Evolutionary conservation across 768 basidiomycete genomes (phyloP).

Genomic region (Xanthoconium purpureum): DNA sequence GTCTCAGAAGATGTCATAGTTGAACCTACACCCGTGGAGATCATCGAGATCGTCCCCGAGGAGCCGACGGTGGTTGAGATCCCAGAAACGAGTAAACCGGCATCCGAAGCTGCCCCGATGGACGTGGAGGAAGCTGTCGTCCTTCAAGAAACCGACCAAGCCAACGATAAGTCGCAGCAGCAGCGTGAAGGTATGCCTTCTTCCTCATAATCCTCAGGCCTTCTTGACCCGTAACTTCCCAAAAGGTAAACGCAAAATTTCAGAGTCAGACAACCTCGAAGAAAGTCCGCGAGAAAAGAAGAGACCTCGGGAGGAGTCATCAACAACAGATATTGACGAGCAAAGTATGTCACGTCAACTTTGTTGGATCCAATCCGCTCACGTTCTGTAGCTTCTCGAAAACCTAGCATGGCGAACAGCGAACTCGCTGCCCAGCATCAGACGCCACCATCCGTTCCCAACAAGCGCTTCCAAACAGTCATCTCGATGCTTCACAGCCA

Average conservation of each 20-base stretch:
- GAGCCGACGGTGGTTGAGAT: slow-evolving; percentile 5
- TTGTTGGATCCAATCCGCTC: neutral
- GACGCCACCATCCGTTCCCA: slow-evolving; percentile 33
- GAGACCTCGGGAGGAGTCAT: slow-evolving; percentile 25
- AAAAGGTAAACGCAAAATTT: slow-evolving; percentile 27
- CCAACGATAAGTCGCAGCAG: slow-evolving; percentile 4
- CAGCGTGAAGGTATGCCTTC: slow-evolving; percentile 22
- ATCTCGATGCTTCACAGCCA: slow-evolving; percentile 78
- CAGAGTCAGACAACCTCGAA: slow-evolving; percentile 23
- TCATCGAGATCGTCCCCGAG: slow-evolving; percentile 7
- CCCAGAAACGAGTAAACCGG: neutral
- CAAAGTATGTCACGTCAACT: slow-evolving; percentile 32
- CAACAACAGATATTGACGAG: slow-evolving; percentile 37
- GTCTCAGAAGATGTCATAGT: slow-evolving; percentile 6
- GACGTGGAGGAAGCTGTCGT: slow-evolving; percentile 13
- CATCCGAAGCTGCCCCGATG: slow-evolving; percentile 4
- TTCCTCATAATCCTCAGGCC: too few relatives aligned
- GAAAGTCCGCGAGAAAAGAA: slow-evolving; percentile 28
- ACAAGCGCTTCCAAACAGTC: slow-evolving; percentile 77
- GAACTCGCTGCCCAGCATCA: slow-evolving; percentile 16
- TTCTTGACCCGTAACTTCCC: neutral
- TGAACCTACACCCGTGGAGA: slow-evolving; percentile 5
- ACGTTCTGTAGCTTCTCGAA: slow-evolving; percentile 19
- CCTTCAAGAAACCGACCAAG: slow-evolving; percentile 10
- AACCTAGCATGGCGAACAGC: slow-evolving; percentile 12